Evolutionary conservation across 495 filamentous ascomycete genomes (phyloP).

Genomic region (Ascodesmis nigricans): DNA sequence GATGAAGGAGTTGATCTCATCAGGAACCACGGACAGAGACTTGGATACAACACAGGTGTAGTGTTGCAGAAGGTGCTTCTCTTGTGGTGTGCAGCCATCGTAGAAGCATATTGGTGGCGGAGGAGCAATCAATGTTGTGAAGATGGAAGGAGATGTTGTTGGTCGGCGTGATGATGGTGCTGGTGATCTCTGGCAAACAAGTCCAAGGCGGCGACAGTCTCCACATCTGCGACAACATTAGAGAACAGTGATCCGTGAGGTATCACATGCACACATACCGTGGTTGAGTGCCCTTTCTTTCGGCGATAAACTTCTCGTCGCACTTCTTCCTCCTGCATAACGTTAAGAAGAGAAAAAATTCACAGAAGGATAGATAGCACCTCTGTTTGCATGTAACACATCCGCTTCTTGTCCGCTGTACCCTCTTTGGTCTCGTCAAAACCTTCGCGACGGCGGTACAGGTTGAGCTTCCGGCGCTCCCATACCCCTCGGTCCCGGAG

Average conservation of each 20-base stretch:
- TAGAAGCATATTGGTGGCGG: too few species aligned
- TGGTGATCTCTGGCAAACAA: background rate
- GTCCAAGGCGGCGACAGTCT: conserved; percentile 1
- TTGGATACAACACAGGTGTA: conserved; percentile 3
- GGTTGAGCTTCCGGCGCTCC: too few species aligned
- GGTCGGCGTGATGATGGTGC: background rate
- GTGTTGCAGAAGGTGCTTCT: conserved; percentile 4
- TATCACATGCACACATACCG: too few species aligned
- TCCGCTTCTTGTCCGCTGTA: conserved; percentile 3
- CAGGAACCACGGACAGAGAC: conserved; percentile 3
- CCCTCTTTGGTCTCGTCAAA: background rate
- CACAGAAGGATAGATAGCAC: conserved; percentile 1
- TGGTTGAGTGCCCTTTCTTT: too few species aligned
- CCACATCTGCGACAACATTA: too few species aligned
- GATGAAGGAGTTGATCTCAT: conserved; percentile 4
- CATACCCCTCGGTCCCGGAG: too few species aligned
- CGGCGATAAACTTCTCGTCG: conserved; percentile 1
- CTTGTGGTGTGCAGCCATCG: conserved; percentile 1
- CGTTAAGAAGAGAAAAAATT: background rate
- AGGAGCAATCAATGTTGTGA: background rate
- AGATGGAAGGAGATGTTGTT: background rate
- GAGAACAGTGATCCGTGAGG: too few species aligned
- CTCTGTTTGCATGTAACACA: conserved; percentile 4
- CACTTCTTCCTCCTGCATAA: conserved; percentile 5
- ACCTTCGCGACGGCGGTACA: too few species aligned